These are phyloP conservation scores for Gonapodya sp. DNA, from an alignment of 192 early-diverging fungal species.

Conservation along the genomic window DNA sequence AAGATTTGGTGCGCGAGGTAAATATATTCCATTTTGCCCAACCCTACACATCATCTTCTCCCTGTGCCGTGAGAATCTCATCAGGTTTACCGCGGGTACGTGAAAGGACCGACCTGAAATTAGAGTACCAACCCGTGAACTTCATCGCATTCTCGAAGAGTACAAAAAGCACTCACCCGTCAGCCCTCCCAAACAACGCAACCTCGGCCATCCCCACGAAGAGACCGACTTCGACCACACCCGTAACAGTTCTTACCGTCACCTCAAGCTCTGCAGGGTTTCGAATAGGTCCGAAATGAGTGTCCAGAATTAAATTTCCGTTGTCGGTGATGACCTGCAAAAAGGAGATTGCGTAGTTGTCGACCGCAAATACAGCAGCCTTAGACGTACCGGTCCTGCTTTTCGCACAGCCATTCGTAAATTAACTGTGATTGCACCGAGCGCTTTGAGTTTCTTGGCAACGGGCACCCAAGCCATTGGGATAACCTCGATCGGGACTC, in stretches of 20 bases:
- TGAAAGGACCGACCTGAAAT: too few species aligned
- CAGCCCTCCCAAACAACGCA: constrained; percentile 76
- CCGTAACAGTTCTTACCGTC: constrained; percentile 63
- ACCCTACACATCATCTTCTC: too few species aligned
- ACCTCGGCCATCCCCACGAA: constrained; percentile 76
- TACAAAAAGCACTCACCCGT: constrained; percentile 42
- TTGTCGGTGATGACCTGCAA: constrained; percentile 66
- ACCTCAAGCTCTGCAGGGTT: constrained; percentile 44
- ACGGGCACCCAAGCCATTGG: constrained; percentile 72
- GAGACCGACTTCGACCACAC: constrained; percentile 87
- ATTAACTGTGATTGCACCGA: constrained; percentile 36
- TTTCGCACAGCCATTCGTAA: constrained; percentile 79
- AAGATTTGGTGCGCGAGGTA: too few species aligned
- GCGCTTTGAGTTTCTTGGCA: constrained; percentile 28
- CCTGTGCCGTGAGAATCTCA: too few species aligned
- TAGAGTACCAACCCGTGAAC: too few species aligned
- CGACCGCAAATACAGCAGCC: too few species aligned
- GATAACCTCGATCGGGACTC: constrained; percentile 84
- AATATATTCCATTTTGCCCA: too few species aligned
- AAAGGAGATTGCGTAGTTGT: background rate
- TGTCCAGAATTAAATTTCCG: constrained; percentile 87
- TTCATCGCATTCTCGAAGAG: too few species aligned
- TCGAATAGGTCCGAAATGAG: constrained; percentile 63
- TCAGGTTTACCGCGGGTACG: too few species aligned
- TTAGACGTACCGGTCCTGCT: constrained; percentile 70